Evolutionary conservation across 2,329 filamentous ascomycete species (phyloP).

Genomic region (Sporothrix schenckii): DNA sequence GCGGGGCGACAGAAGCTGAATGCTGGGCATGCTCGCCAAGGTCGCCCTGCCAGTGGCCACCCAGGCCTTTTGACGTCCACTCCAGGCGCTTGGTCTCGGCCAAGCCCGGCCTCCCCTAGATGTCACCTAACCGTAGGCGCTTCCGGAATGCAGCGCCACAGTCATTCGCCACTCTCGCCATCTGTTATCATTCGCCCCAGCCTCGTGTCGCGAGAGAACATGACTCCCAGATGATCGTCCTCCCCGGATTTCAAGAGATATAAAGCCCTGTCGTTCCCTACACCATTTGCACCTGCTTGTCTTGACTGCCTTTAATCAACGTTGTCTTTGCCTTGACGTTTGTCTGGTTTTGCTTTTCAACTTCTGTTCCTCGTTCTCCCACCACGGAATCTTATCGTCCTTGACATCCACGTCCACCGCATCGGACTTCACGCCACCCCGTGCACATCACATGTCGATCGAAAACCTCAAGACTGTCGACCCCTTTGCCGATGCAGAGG

Average conservation of each 20-base stretch:
- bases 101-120: not conserved
- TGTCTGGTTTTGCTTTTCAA: no score
- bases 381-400: not conserved
- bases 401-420: not conserved
- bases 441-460: constrained; percentile 71
- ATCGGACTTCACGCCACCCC: not conserved
- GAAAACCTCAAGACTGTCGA: constrained; percentile 98
- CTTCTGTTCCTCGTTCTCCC: not conserved
- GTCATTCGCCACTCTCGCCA: constrained; percentile 26
- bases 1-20: no score
- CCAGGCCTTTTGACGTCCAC: not conserved
- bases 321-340: not conserved
- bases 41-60: constrained; percentile 14
- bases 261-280: not conserved
- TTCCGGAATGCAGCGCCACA: constrained; percentile 13
- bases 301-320: not conserved
- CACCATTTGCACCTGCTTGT: not conserved
- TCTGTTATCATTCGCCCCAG: constrained; percentile 2
- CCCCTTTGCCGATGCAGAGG: constrained; percentile 99
- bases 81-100: not conserved
- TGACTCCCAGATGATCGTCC: constrained; percentile 1
- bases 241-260: constrained; percentile 4
- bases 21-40: no score
- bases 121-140: not conserved
- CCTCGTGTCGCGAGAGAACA: not conserved